Evolutionary conservation across 2,329 filamentous ascomycete genomes (phyloP), one percentile per base, ranked within the genome.

Genomic region (Penicillium sp.): DNA sequence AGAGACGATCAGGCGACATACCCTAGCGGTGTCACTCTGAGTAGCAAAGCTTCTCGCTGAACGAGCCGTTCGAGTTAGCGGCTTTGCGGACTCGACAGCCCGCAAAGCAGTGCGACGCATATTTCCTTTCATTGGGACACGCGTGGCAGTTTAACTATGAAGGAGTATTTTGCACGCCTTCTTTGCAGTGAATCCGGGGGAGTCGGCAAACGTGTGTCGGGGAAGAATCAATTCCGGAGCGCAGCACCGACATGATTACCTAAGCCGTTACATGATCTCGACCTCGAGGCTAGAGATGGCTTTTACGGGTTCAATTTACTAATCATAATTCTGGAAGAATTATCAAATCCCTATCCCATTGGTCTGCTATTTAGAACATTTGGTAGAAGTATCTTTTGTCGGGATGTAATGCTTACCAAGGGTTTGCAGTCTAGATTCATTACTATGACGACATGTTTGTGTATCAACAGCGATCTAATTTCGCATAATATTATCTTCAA

Each of bases 31-130:
- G 16, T 74, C 70, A 48, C 66, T 70, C 56, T 66, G 61, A 50
- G 72, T 75, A 66, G 73, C 65, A 63, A 75, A 72, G 60, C 68
- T 67, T 68, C 73, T 72, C 53, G 61, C 65, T 5, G 70, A 63
- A 54, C 68, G 73, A 66, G 72, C 69, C 62, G 63, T 68, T 59
- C 68, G 70, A 51, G 65, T 52, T 55, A 74, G 57, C 22, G 73
- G 74, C 62, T 72, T 74, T 51, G 71, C 68, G 53, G 72, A 74
- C 67, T 75, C 70, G 47, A 73, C 63, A 31, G 72, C 72, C 67
- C 74, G 73, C 58, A 76, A 65, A 53, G 74, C 70, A 65, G 74
- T 73, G 59, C 73, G 74, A 67, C 74, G 73, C 75, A 77, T 77
- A 43, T 60, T 72, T 50, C 45, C 13, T 55, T 33, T 47, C 10